phyloP scores from a whole-genome alignment of 495 filamentous ascomycete species.

The Aspergillus bridgeri region DNA sequence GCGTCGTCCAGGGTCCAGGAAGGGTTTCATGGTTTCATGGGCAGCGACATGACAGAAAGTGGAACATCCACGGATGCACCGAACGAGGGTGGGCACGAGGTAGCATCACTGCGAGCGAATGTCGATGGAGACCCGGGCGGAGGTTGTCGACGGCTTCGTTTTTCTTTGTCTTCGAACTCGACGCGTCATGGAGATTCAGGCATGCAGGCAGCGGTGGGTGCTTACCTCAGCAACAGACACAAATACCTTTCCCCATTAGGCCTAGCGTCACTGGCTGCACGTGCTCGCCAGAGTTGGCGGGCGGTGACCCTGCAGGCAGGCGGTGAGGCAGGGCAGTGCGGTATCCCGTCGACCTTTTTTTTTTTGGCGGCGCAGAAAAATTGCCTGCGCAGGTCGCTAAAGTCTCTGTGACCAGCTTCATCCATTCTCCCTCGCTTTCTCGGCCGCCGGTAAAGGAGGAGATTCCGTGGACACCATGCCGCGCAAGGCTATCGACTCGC shows the following conservation, averaged over 20 bases:
- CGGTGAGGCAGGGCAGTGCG: slow-evolving; percentile 18
- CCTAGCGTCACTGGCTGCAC: neutral
- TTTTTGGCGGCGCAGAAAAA: slow-evolving; percentile 2
- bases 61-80: neutral
- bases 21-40: no score
- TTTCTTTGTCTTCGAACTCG: no score
- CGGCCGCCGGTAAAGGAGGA: neutral
- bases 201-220: neutral
- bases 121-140: no score
- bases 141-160: no score
- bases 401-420: neutral
- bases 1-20: neutral
- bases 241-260: neutral
- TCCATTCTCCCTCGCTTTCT: neutral
- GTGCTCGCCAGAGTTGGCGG: neutral
- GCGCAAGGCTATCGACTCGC: slow-evolving; percentile 71
- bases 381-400: neutral
- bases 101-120: no score
- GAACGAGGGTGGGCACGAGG: no score
- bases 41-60: neutral
- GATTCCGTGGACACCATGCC: slow-evolving; percentile 36
- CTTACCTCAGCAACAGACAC: neutral
- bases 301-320: slow-evolving; percentile 18
- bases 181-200: no score
- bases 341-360: slow-evolving; percentile 18